phyloP scores from a whole-genome alignment of 495 filamentous ascomycete genomes.

The Parathielavia hyrcaniae region DNA sequence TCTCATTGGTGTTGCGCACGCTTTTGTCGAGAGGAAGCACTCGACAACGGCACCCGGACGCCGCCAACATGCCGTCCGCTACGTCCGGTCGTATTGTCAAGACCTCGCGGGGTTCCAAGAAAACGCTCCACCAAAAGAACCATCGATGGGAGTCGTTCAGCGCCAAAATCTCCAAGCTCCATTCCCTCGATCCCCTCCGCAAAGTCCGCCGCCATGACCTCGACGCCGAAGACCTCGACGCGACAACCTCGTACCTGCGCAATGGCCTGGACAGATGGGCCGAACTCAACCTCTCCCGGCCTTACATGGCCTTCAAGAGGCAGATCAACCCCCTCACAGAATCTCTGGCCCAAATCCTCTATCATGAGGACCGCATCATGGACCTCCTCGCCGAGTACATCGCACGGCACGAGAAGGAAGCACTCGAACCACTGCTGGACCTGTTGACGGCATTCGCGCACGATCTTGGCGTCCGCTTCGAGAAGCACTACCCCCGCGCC shows the following conservation, averaged over 20 bases:
- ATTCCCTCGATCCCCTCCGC: conserved; percentile 78
- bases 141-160: conserved; percentile 92
- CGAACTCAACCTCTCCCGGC: conserved; percentile 79
- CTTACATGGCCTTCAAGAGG: conserved; percentile 66
- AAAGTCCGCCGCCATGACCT: conserved; percentile 75
- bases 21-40: conserved; percentile 6
- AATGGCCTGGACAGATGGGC: conserved; percentile 79
- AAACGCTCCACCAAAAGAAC: conserved; percentile 68
- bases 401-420: conserved; percentile 62
- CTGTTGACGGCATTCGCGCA: conserved; percentile 85
- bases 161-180: conserved; percentile 85
- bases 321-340: conserved; percentile 73
- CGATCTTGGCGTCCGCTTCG: conserved; percentile 82
- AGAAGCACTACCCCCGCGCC: conserved; percentile 70
- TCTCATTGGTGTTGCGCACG: neutral
- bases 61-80: conserved; percentile 46
- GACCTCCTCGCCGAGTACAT: conserved; percentile 70
- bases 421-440: conserved; percentile 77
- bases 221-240: conserved; percentile 64
- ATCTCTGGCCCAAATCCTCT: conserved; percentile 82
- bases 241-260: conserved; percentile 71
- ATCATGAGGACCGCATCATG: conserved; percentile 81
- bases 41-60: conserved; percentile 11
- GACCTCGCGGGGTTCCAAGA: conserved; percentile 56
- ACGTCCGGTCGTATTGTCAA: conserved; percentile 60